Percentiles rank a stretch among this genome's conserved stretches.
Conservation (phyloP, 176 grass and related monocot genomes). For the Juncus effusus region DNA sequence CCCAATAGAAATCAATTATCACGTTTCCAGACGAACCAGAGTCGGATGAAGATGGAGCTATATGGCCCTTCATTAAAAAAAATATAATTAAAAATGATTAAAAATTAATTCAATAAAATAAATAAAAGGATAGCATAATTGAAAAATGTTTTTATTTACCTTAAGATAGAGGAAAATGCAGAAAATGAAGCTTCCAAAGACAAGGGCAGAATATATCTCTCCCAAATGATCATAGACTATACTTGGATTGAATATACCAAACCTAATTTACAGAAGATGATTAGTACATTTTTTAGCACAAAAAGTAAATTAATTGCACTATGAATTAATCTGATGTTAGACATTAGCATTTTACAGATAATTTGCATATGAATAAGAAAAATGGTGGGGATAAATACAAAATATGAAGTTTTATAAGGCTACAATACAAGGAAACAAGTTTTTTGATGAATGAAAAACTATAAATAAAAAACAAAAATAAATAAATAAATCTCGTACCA, state of each 20-base stretch:
- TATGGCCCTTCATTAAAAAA: constrained; percentile 60
- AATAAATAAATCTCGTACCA: constrained; percentile 55
- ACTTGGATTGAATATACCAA: constrained; percentile 76
- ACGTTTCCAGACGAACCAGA: constrained; percentile 90
- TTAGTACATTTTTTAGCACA: constrained; percentile 8
- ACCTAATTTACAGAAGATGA: constrained; percentile 42
- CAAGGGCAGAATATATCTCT: constrained; percentile 85
- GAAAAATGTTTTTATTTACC: constrained; percentile 25
- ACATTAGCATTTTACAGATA: too few species aligned
- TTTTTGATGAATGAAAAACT: too few species aligned
- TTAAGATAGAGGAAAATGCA: constrained; percentile 91
- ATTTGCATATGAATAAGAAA: too few species aligned
- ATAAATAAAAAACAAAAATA: neutral
- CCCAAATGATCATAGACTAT: constrained; percentile 94
- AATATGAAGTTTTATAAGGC: too few species aligned
- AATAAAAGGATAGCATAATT: neutral
- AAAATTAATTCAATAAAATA: neutral
- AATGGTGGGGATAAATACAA: too few species aligned
- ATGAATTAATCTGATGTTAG: neutral
- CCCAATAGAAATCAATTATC: constrained; percentile 98
- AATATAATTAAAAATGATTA: neutral
- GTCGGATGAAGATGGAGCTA: constrained; percentile 93
- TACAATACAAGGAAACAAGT: too few species aligned
- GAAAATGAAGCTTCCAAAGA: constrained; percentile 91
- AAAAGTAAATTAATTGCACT: neutral